Conservation (phyloP, 331 rosid genomes). For the Malus hybrid region DNA sequence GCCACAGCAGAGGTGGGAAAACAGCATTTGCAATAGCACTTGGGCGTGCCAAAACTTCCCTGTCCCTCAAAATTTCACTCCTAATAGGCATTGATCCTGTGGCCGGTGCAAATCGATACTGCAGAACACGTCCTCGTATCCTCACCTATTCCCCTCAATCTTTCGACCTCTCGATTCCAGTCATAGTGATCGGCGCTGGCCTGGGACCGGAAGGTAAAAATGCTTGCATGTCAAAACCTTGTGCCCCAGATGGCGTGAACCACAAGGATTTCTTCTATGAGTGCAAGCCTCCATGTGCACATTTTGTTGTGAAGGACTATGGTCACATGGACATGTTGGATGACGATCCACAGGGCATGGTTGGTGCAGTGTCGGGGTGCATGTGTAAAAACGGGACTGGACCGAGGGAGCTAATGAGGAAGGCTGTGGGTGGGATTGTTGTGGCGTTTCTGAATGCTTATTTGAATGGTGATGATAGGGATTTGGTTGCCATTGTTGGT, state of each 20-base stretch:
- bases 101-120: slow-evolving; percentile 17
- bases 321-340: slow-evolving; percentile 67
- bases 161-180: slow-evolving; percentile 30
- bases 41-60: slow-evolving; percentile 20
- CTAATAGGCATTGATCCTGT: slow-evolving; percentile 55
- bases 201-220: slow-evolving; percentile 22
- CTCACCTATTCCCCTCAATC: slow-evolving; percentile 28
- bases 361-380: slow-evolving; percentile 6
- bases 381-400: slow-evolving; percentile 38
- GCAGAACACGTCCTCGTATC: slow-evolving; percentile 26
- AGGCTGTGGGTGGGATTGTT: slow-evolving; percentile 42
- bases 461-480: slow-evolving; percentile 8
- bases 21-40: slow-evolving; percentile 53
- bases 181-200: slow-evolving; percentile 45
- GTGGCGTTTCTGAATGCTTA: slow-evolving; percentile 47
- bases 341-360: slow-evolving; percentile 16
- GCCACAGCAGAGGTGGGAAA: slow-evolving; percentile 64
- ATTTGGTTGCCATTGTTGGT: slow-evolving; percentile 24
- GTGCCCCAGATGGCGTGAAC: slow-evolving; percentile 51
- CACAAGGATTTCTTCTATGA: slow-evolving; percentile 41
- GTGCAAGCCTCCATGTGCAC: slow-evolving; percentile 43
- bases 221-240: slow-evolving; percentile 2
- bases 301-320: slow-evolving; percentile 43
- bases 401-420: slow-evolving; percentile 39
- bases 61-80: slow-evolving; percentile 25